Base-by-base conservation (phyloP, 768 basidiomycete species). In the Pleurotus djamor region DNA sequence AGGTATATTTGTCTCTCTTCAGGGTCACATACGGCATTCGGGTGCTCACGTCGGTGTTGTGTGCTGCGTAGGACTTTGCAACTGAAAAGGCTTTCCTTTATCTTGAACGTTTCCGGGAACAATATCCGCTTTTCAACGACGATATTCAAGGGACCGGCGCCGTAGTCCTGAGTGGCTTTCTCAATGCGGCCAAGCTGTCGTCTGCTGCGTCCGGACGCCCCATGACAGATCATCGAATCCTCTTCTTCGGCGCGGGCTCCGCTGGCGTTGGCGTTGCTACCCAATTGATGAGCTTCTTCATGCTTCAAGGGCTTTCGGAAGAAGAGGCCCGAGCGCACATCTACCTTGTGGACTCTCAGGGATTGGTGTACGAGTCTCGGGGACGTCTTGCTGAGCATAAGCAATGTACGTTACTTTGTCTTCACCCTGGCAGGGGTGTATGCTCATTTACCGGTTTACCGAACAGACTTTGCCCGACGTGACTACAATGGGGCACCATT, bases 71-170 rank as follows among this genome's bases (percentile, higher is more conserved):
- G 85, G 94, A 97, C 76, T 97, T 95, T 76, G 88, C 92, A 35
- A 94, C 92, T 2, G 90, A 96, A 62, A 88, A 94, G 62, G 95
- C 95, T 0, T 97, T 97, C 78, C 76, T 82, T 56, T 95, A 92
- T 72, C 85, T 96, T 34, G 83, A 87, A 43, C 78, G 83, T 44
- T 94, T 88, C 78, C 84, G 91, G 58, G 72, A 87, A 62, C 79
- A 85, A 56, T 94, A 91, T 69, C 86, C 86, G 21, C 76, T 91
- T 36, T 94, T 94, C 79, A 94, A 94, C 68, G 94, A 96, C 64
- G 93, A 96, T 68, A 93, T 95, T 63, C 92, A 94, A 69, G 88
- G 83, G 35, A 98, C 95, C 2, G 95, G 94, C 16, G 91, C 92
- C 34, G 94, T 96, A 65, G 90, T 96, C 41, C 85, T 98, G 54